These are phyloP conservation scores for Physcomitrellopsis africana DNA, from an alignment of 225 moss, liverwort and hornwort genomes.

Conservation along the genomic window DNA sequence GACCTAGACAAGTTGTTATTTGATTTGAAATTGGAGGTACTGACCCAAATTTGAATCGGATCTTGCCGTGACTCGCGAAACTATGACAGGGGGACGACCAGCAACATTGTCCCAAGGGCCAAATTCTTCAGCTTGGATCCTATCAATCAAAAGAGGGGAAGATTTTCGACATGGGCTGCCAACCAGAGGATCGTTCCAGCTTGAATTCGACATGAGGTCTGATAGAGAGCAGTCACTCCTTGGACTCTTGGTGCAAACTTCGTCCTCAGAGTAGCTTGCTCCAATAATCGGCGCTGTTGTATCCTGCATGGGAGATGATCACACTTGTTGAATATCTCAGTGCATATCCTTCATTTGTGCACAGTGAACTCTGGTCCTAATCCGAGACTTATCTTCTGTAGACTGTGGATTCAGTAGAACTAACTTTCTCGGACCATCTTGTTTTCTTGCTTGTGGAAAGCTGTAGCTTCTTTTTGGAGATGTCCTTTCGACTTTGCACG, in stretches of 20 bases:
- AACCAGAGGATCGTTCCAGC: slow-evolving; percentile 47
- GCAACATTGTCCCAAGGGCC: slow-evolving; percentile 52
- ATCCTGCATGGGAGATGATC: slow-evolving; percentile 25
- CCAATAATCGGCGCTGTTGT: slow-evolving; percentile 27
- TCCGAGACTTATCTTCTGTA: neutral
- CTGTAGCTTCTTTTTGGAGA: slow-evolving; percentile 32
- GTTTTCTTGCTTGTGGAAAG: slow-evolving; percentile 58
- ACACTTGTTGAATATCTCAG: neutral
- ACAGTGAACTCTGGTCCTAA: neutral
- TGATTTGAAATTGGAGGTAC: slow-evolving; percentile 1
- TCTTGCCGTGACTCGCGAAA: slow-evolving; percentile 36
- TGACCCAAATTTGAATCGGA: slow-evolving; percentile 39
- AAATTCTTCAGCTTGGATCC: slow-evolving; percentile 35
- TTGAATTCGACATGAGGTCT: slow-evolving; percentile 50
- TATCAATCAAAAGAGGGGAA: slow-evolving; percentile 24
- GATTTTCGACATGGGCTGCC: slow-evolving; percentile 39
- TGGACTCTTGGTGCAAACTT: slow-evolving; percentile 43
- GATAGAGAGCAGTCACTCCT: slow-evolving; percentile 48
- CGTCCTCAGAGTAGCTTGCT: slow-evolving; percentile 32
- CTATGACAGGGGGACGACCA: slow-evolving; percentile 32
- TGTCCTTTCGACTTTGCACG: slow-evolving; percentile 40
- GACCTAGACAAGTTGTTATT: neutral
- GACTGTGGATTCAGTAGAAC: neutral
- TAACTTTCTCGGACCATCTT: slow-evolving; percentile 47
- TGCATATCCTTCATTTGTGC: neutral